A percentile compares a stretch with the other conserved stretches of the same genome.
Evolutionary conservation across 345 rosid genomes (phyloP).

Genomic region (Eucalyptus curtisii): DNA sequence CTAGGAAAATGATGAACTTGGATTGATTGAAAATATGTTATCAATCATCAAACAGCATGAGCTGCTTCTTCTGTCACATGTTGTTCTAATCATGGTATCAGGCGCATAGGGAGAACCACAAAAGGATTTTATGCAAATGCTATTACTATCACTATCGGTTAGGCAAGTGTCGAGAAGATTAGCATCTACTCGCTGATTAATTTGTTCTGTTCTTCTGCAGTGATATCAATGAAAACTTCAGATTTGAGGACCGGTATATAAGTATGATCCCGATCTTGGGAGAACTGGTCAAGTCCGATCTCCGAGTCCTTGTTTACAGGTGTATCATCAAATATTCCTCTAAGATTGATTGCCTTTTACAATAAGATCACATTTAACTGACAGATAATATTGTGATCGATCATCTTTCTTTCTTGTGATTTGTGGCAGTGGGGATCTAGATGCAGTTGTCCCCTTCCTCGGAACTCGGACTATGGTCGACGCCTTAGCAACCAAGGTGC

Average conservation of each 20-base stretch:
- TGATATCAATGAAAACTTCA: neutral
- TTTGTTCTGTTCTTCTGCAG: neutral
- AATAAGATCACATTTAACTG: neutral
- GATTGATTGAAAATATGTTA: neutral
- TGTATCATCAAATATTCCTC: neutral
- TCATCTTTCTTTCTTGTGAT: neutral
- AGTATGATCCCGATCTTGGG: constrained; percentile 8
- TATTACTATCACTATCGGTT: neutral
- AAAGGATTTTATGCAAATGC: neutral
- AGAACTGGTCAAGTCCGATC: constrained; percentile 14
- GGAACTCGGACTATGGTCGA: constrained; percentile 14
- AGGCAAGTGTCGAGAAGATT: neutral
- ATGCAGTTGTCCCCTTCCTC: constrained; percentile 5
- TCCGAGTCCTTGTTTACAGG: constrained; percentile 15
- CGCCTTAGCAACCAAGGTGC: constrained; percentile 6
- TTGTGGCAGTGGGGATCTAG: constrained; percentile 9
- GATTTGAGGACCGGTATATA: neutral
- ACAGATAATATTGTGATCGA: neutral
- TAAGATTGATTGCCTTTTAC: neutral
- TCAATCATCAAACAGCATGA: neutral
- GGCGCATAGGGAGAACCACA: neutral
- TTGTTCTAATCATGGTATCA: neutral
- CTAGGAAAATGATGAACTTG: neutral
- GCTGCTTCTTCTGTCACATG: neutral
- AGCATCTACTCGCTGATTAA: neutral